phyloP scores from a whole-genome alignment of 2,329 filamentous ascomycete species.

The Fusarium praegraminearum region DNA sequence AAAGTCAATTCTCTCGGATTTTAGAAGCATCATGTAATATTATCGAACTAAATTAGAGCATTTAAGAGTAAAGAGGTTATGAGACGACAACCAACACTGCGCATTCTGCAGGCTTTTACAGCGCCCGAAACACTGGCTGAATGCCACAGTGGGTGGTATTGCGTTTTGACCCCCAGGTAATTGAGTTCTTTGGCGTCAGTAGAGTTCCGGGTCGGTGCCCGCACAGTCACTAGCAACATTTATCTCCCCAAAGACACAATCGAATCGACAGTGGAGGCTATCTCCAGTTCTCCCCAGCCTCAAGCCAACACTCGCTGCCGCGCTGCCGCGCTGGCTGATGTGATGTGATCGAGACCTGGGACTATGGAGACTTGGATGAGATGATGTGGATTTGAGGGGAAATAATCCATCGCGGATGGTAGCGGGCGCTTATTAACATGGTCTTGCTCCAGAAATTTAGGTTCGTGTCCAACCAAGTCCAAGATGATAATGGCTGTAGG shows the following conservation, averaged over 20 bases:
- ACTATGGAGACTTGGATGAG: constrained; percentile 17
- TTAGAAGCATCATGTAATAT: constrained; percentile 1
- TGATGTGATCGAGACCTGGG: constrained; percentile 26
- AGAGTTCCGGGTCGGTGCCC: constrained; percentile 31
- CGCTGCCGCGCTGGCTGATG: constrained; percentile 5
- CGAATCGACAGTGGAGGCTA: constrained; percentile 17
- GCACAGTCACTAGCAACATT: constrained; percentile 18
- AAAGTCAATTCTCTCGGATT: neutral
- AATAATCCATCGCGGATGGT: constrained; percentile 18
- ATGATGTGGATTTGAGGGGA: constrained; percentile 9
- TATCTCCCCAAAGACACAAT: constrained; percentile 25
- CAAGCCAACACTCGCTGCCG: neutral
- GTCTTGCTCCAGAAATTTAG: constrained; percentile 32
- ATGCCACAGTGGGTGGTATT: constrained; percentile 1
- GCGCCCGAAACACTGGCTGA: constrained; percentile 24
- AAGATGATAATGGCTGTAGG: constrained; percentile 8
- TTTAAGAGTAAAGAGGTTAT: neutral
- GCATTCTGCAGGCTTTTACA: neutral
- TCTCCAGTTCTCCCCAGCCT: constrained; percentile 5
- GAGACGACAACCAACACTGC: neutral
- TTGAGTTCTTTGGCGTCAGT: constrained; percentile 37
- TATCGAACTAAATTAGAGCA: constrained; percentile 2
- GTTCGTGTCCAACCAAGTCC: constrained; percentile 15
- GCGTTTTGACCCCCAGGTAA: constrained; percentile 29
- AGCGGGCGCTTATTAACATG: constrained; percentile 11